phyloP scores from a whole-genome alignment of 306 rosid species.

The Adenanthera pavonina region DNA sequence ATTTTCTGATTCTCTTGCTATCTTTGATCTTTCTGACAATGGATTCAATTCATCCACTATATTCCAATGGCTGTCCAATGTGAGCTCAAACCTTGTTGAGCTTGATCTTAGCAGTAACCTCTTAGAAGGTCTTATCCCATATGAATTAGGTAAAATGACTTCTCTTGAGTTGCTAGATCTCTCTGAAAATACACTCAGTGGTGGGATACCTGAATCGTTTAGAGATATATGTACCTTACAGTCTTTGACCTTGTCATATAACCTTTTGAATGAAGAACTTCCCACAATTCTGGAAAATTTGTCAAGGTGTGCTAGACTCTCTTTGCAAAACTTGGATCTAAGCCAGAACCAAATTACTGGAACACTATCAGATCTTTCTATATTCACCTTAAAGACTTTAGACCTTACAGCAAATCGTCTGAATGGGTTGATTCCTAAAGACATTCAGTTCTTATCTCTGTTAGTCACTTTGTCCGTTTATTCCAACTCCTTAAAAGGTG shows the following conservation, averaged over 20 bases:
- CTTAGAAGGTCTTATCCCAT: neutral
- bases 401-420: neutral
- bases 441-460: neutral
- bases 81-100: conserved; percentile 26
- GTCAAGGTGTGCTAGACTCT: too few species aligned
- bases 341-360: conserved; percentile 18
- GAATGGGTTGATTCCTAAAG: neutral
- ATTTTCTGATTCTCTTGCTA: conserved; percentile 26
- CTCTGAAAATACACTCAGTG: fast-evolving
- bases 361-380: conserved; percentile 22
- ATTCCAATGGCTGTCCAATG: conserved; percentile 37
- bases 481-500: conserved; percentile 28
- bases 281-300: too few species aligned
- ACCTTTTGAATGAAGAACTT: too few species aligned
- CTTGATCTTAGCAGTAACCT: neutral
- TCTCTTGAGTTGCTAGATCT: conserved; percentile 26
- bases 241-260: too few species aligned
- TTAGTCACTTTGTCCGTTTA: neutral
- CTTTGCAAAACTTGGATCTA: conserved; percentile 29
- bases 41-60: conserved; percentile 12
- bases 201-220: too few species aligned
- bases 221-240: too few species aligned
- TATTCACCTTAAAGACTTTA: conserved; percentile 6
- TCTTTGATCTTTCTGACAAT: neutral
- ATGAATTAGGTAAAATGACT: conserved; percentile 21